These are phyloP conservation scores for Trypanosoma lewisi DNA, from an alignment of 208 protist species.

Conservation along the genomic window DNA sequence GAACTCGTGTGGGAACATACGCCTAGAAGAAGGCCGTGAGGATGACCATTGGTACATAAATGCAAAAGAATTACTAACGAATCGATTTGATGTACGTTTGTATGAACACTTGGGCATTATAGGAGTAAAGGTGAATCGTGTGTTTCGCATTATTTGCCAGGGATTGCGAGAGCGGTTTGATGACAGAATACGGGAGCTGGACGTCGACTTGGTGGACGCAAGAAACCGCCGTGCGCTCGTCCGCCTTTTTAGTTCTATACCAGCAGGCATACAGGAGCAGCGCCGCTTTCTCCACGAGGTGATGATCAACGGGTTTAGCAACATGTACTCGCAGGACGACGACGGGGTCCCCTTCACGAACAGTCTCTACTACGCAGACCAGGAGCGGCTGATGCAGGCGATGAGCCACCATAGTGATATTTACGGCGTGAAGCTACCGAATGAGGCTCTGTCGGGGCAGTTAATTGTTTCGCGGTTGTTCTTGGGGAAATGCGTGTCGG, in stretches of 20 bases:
- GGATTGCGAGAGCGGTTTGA: constrained; percentile 85
- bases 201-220: constrained; percentile 74
- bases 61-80: constrained; percentile 58
- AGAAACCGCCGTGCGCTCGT: constrained; percentile 63
- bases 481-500: constrained; percentile 56
- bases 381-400: constrained; percentile 49
- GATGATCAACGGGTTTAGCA: constrained; percentile 35
- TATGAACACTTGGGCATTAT: constrained; percentile 66
- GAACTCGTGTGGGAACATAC: constrained; percentile 88
- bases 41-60: constrained; percentile 67
- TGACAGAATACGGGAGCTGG: constrained; percentile 56
- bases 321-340: constrained; percentile 30
- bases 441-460: constrained; percentile 31
- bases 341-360: constrained; percentile 87
- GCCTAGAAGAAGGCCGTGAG: constrained; percentile 68
- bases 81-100: constrained; percentile 54
- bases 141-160: constrained; percentile 81
- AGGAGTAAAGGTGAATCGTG: constrained; percentile 54
- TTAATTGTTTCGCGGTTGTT: constrained; percentile 57
- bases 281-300: constrained; percentile 48
- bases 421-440: constrained; percentile 20
- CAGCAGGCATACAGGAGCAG: constrained; percentile 30
- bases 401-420: constrained; percentile 27
- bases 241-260: constrained; percentile 77
- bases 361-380: constrained; percentile 82